Evolutionary conservation across 805 yeast species (phyloP).

Genomic region (Spathaspora boniae): DNA sequence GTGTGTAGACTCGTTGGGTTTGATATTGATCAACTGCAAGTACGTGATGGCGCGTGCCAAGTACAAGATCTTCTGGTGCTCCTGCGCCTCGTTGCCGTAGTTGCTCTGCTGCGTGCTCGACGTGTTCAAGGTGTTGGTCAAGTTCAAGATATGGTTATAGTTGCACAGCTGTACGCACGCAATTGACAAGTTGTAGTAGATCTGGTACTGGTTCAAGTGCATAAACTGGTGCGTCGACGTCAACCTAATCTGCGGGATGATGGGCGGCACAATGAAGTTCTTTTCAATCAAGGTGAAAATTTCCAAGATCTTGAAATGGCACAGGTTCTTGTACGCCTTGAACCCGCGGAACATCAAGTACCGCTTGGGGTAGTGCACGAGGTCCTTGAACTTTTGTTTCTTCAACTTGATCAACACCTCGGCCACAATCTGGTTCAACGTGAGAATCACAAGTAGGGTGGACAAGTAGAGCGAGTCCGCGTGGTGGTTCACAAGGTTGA

Average conservation of each 20-base stretch:
- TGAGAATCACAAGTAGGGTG: slow-evolving; percentile 21
- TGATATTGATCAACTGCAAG: slow-evolving; percentile 28
- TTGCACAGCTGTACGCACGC: slow-evolving; percentile 26
- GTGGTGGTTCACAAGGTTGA: slow-evolving; percentile 19
- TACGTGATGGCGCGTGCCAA: slow-evolving; percentile 27
- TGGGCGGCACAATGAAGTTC: slow-evolving; percentile 13
- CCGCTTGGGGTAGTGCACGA: slow-evolving; percentile 15
- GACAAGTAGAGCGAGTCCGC: slow-evolving; percentile 27
- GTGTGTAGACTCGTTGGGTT: slow-evolving; percentile 16
- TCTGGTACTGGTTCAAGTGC: slow-evolving; percentile 20
- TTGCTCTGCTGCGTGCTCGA: slow-evolving; percentile 4
- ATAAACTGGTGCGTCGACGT: slow-evolving; percentile 4
- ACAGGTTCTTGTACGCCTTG: slow-evolving; percentile 22
- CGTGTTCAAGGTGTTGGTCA: slow-evolving; percentile 22
- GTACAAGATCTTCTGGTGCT: slow-evolving; percentile 29
- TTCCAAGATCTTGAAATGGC: slow-evolving; percentile 28
- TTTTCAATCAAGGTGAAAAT: slow-evolving; percentile 19
- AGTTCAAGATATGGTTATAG: slow-evolving; percentile 27
- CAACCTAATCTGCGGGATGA: slow-evolving; percentile 7
- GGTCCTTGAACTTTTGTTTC: slow-evolving; percentile 20
- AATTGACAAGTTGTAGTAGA: slow-evolving; percentile 29
- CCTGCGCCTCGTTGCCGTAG: slow-evolving; percentile 19
- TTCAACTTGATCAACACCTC: slow-evolving; percentile 30
- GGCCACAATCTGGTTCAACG: slow-evolving; percentile 23
- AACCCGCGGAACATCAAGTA: slow-evolving; percentile 15